Evolutionary conservation across 2,329 filamentous ascomycete genomes (phyloP), one percentile per base, ranked within the genome.

Genomic region (Monosporascus cannonballus): DNA sequence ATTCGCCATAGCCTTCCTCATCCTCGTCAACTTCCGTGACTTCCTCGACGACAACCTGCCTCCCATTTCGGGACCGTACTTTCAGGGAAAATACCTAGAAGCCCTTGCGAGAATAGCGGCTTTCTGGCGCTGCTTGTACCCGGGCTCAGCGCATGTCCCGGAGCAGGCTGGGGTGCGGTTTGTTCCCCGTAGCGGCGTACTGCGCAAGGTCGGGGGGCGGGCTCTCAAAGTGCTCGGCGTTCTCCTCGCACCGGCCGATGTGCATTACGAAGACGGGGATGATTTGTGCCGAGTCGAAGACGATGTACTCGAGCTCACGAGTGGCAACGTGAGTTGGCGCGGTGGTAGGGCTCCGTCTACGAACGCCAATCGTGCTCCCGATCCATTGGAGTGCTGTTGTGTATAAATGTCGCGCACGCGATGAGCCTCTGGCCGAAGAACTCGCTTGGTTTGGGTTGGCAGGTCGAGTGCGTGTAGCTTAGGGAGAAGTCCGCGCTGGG

Each of bases 331-430:
- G 72, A 11, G 68, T 73, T 69, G 3, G 64, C 64, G 1, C 61
- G 65, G 0, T 62, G 54, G 6, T 67, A 56, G 1, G 67, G 59
- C 20, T 62, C 36, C 2, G 54, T 54, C 30, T 67, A 59, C 1
- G 52, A 45, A 4, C 62, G 54, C 65, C 66, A 67, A 18, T 67
- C 59, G 24, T 67, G 62, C 0, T 62, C 59, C 5, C 61, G 56
- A 4, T 54, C 57, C 22, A 75, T 59, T 6, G 53, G n/a, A 3
- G 65, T 57, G 1, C 69, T 55, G 2, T 72, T 64, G 2, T 74
- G 75, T 73, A 77, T 77, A 42, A 78, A 52, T 3, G 68, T 73
- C 1, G 74, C 74, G 59, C 74, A 77, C 7, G 76, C 71, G 20
- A 77, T 59, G 3, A 77, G 60, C 47, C 74, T 71, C 47, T 74